phyloP scores from a whole-genome alignment of 1,139 yeast genomes.

The Pneumocystis sp. region DNA sequence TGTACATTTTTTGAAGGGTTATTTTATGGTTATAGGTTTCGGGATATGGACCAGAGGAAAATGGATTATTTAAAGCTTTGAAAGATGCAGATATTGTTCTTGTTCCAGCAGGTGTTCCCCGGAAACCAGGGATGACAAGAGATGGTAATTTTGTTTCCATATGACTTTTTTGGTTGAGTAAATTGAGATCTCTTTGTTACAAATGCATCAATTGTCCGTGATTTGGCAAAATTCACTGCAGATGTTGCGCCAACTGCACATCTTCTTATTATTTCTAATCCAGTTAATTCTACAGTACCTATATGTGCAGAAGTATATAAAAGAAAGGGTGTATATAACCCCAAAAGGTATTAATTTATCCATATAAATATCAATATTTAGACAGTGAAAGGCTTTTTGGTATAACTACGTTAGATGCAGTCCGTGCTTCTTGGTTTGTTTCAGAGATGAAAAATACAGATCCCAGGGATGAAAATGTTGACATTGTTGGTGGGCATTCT shows the following conservation, averaged over 20 bases:
- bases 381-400: slow-evolving; percentile 48
- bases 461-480: slow-evolving; percentile 32
- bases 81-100: slow-evolving; percentile 73
- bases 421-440: slow-evolving; percentile 85
- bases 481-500: slow-evolving; percentile 94
- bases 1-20: not conserved
- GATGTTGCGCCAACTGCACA: slow-evolving; percentile 79
- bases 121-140: slow-evolving; percentile 99
- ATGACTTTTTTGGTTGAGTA: not conserved
- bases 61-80: slow-evolving; percentile 57
- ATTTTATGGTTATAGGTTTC: slow-evolving; percentile 23
- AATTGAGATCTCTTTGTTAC: slow-evolving; percentile 70
- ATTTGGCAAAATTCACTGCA: slow-evolving; percentile 78
- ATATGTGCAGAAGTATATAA: slow-evolving; percentile 91
- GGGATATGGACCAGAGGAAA: slow-evolving; percentile 76
- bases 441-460: slow-evolving; percentile 48
- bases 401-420: slow-evolving; percentile 90
- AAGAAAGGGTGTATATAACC: slow-evolving; percentile 75
- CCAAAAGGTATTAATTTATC: slow-evolving; percentile 32
- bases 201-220: slow-evolving; percentile 90
- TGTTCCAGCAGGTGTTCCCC: slow-evolving; percentile 98
- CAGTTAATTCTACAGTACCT: slow-evolving; percentile 97
- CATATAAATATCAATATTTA: not conserved
- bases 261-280: slow-evolving; percentile 80
- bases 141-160: not conserved